Percentiles rank a stretch among this genome's conserved stretches.
These are phyloP conservation scores for Lepidium didymum DNA, from an alignment of 345 rosid species.

Conservation along the genomic window DNA sequence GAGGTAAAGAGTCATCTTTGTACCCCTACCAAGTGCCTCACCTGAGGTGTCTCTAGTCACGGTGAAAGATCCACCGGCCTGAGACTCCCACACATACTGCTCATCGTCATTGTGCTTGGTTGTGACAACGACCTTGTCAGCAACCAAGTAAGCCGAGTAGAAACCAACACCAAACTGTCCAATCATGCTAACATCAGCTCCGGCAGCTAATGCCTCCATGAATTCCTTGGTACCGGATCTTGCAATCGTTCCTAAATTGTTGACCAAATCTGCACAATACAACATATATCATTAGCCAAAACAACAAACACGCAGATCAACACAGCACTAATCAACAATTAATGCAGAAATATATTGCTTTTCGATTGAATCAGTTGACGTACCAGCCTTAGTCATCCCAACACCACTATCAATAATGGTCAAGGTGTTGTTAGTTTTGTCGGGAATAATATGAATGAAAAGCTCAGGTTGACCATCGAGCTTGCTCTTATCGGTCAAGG, in stretches of 20 bases:
- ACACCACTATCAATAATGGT: slow-evolving; percentile 76
- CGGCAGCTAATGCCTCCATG: slow-evolving; percentile 86
- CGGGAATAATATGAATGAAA: slow-evolving; percentile 75
- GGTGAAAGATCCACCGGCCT: no score
- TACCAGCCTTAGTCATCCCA: slow-evolving; percentile 95
- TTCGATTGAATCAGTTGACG: not conserved
- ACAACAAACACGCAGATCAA: not conserved
- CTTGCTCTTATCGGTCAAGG: slow-evolving; percentile 87
- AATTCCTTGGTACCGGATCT: slow-evolving; percentile 90
- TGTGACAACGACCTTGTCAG: no score
- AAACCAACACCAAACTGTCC: no score
- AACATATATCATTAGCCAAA: not conserved
- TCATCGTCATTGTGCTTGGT: no score
- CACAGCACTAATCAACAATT: not conserved
- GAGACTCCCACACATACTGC: no score
- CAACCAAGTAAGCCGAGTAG: no score
- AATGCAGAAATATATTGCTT: not conserved
- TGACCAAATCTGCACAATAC: slow-evolving; percentile 54
- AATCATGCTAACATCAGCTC: no score
- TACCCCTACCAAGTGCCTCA: slow-evolving; percentile 72
- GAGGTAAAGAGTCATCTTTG: slow-evolving; percentile 63
- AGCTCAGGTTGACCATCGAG: slow-evolving; percentile 81
- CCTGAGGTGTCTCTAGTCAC: slow-evolving; percentile 63
- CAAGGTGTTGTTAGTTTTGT: slow-evolving; percentile 58
- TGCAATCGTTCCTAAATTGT: slow-evolving; percentile 87